Base-by-base conservation (phyloP, 257 asterid genomes). In the Knoxia roxburghii region DNA sequence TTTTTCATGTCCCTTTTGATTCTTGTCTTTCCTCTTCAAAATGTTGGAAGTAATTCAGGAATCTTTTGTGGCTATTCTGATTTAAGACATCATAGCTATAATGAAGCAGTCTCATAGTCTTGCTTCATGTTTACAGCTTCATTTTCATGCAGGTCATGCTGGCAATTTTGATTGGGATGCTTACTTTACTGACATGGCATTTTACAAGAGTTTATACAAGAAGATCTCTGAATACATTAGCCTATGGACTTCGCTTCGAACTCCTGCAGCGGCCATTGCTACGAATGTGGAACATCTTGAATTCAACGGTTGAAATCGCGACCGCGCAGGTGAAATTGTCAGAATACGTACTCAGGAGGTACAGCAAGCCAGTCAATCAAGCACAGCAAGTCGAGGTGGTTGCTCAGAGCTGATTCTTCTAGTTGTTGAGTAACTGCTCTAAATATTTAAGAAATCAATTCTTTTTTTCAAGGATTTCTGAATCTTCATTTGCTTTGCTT, bases 141-240 rank as follows among this genome's bases (percentile, higher is more conserved):
- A 35, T 37, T 50, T 48, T 49, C 72, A 53, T 79, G 87, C 90
- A 91, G 98, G 82, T 83, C 24, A 84, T 91, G 98, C 85, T 91
- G 35, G 96, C 98, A 41, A 85, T 91, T 69, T 77, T 89, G 85
- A 89, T 91, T 65, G 98, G 95, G 49, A 49, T 91, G 77, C 81
- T 91, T 39, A 89, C 98, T 52, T 73, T 91, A 37, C 85, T 91
- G 11, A 91, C 98, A 75, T 91, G 98, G 98, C 96, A 91, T 70
- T 89, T 91, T 57, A 91, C 95, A 18, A 79, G 89, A 86, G 95
- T 84, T 46, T 87, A 91, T 74, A 91, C 98, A 0, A 73, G 82
- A 59, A 79, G 83, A 77, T 91, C 96, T 64, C 80, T 91, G 10
- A 83, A 85, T 72, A 83, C 91, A 2, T 69, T 91, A 65, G 98